Evolutionary conservation across 257 asterid species (phyloP).

Genomic region (Ilex asprella): DNA sequence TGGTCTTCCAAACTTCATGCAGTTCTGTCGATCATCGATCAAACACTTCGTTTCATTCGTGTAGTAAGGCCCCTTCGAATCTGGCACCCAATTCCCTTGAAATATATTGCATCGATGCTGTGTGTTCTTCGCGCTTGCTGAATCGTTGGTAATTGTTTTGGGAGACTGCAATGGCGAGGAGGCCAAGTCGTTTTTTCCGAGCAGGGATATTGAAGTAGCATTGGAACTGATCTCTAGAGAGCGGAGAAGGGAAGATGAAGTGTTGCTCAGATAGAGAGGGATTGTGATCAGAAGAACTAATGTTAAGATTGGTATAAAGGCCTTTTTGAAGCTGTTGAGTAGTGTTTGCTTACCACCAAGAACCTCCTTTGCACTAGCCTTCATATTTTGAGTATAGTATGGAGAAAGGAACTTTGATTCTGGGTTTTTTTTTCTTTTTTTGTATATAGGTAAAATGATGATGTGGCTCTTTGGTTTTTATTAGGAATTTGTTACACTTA

Average conservation of each 20-base stretch:
- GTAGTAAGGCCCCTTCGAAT: conserved; percentile 16
- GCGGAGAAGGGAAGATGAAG: background rate
- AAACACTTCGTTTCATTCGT: conserved; percentile 13
- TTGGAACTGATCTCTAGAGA: background rate
- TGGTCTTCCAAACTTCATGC: conserved; percentile 21
- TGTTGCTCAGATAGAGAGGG: conserved; percentile 2
- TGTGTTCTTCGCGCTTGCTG: background rate
- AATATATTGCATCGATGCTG: conserved; percentile 12
- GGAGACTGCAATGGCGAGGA: conserved; percentile 3
- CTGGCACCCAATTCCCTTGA: conserved; percentile 15
- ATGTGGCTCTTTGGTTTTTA: background rate
- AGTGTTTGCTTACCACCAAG: conserved; percentile 5
- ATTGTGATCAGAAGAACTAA: conserved; percentile 10
- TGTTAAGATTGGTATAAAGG: conserved; percentile 12
- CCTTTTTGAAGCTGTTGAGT: conserved; percentile 1
- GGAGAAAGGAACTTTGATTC: background rate
- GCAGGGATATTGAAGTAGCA: background rate
- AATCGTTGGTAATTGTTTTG: background rate
- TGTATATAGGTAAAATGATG: background rate
- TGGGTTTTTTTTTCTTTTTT: background rate
- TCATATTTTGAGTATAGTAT: conserved; percentile 10
- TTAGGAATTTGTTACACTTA: no score
- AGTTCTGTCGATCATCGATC: conserved; percentile 24
- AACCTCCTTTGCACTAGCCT: conserved; percentile 5
- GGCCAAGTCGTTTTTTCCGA: background rate